Percentiles rank a stretch among this genome's conserved stretches.
These are phyloP conservation scores for Narthecium ossifragum DNA, from an alignment of 106 monocot species.

Conservation along the genomic window DNA sequence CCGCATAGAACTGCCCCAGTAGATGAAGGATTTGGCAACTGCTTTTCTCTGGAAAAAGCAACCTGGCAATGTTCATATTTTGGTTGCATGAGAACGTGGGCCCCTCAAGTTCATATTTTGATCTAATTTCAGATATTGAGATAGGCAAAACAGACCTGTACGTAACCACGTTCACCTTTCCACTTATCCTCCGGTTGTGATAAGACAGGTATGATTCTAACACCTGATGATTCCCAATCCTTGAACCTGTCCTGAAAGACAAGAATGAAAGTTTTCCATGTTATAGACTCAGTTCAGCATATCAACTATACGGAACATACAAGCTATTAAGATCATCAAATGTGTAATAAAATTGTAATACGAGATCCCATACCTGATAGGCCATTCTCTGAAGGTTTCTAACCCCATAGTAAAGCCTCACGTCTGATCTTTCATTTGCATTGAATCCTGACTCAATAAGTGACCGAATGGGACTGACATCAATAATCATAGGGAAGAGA, in stretches of 20 bases:
- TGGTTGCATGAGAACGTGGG: too few relatives aligned
- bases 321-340: background rate
- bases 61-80: too few relatives aligned
- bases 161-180: conserved; percentile 86
- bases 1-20: conserved; percentile 75
- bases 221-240: conserved; percentile 77
- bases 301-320: too few relatives aligned
- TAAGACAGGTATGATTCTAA: conserved; percentile 76
- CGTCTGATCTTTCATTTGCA: conserved; percentile 60
- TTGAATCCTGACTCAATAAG: conserved; percentile 78
- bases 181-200: conserved; percentile 79
- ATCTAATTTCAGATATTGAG: too few relatives aligned
- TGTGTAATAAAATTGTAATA: background rate
- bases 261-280: background rate
- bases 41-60: conserved; percentile 45
- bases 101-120: too few relatives aligned
- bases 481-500: background rate
- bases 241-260: conserved; percentile 66
- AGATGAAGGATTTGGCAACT: conserved; percentile 39
- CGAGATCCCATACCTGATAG: conserved; percentile 52
- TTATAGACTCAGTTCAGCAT: too few relatives aligned
- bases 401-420: conserved; percentile 84
- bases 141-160: conserved; percentile 62
- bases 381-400: conserved; percentile 91
- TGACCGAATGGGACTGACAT: conserved; percentile 78